Evolutionary conservation across 2,329 filamentous ascomycete genomes (phyloP).

Genomic region (Tolypocladium tropicale): DNA sequence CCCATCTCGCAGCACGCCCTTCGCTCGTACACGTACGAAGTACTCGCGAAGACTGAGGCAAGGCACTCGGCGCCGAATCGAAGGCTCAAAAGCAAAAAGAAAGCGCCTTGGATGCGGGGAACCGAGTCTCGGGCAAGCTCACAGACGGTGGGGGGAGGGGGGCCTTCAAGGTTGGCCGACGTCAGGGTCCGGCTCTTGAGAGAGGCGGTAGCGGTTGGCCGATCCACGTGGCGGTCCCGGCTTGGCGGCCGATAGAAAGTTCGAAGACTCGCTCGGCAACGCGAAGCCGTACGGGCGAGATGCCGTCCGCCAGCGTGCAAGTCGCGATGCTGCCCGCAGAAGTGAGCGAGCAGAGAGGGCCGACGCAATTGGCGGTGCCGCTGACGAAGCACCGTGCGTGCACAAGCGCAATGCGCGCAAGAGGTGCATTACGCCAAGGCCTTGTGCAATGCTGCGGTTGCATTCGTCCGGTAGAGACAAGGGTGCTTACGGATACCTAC

Average conservation of each 20-base stretch:
- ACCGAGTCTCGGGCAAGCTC: neutral
- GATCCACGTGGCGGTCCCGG: neutral
- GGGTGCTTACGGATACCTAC: too few relatives aligned
- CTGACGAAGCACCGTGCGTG: too few relatives aligned
- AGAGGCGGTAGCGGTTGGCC: neutral
- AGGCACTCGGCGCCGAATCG: too few relatives aligned
- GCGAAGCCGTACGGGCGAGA: neutral
- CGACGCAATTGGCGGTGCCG: too few relatives aligned
- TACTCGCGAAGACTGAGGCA: too few relatives aligned
- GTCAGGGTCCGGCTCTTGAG: neutral
- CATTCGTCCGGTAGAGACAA: too few relatives aligned
- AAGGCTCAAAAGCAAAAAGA: too few relatives aligned
- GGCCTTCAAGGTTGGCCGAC: neutral
- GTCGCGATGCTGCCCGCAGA: neutral
- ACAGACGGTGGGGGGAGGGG: neutral
- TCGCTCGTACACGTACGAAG: too few relatives aligned
- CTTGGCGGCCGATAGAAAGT: neutral
- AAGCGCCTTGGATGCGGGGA: neutral
- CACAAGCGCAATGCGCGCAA: too few relatives aligned
- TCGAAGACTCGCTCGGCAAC: neutral
- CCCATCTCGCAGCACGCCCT: neutral
- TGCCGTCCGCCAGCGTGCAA: neutral
- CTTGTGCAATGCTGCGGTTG: neutral
- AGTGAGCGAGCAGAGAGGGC: neutral
- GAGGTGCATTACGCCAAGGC: too few relatives aligned